Base-by-base conservation (phyloP, 305 asterid genomes). In the Fraxinus platypoda region DNA sequence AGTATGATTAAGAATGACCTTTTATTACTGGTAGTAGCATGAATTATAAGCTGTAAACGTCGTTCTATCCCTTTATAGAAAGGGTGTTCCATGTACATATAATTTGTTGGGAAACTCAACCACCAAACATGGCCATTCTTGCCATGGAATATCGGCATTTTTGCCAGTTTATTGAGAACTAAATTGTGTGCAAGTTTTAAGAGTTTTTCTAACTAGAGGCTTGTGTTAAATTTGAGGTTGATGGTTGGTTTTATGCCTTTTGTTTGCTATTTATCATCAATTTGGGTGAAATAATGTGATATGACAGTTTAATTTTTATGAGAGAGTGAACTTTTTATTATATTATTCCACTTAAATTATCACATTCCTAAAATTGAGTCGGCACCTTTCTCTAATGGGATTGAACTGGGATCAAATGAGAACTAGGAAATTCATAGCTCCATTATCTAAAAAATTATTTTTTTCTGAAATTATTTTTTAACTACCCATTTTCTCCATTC, bases 71-170 rank as follows among this genome's bases (percentile, higher is more conserved):
- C 84, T 54, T 25, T 81, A 21, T 70, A n/a, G 70, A 62, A 57
- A 81, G 76, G 82, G 85, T 84, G 82, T 70, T 78, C 77, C 78
- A 21, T 88, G 89, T 88, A 86, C 88, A 88, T 88, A 86, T 77
- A 82, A 66, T 78, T 76, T 81, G 70, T 80, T 81, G 74, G 35
- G 64, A 73, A 37, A 23, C 75, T 74, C 21, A 64, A 64, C 72
- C 26, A 23, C 33, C 68, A 19, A 57, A 64, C 72, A 64, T 9
- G 33, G 72, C 72, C 72, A 25, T 57, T 57, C 21, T 57, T 19
- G 9, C 68, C 68, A 25, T 23, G 72, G 33, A 64, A 64, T 64
- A 23, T 23, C 1, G 72, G 72, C 33, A 25, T 64, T 23, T 64
- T 64, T 64, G 31, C 34, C 33, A 64, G 25, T n/a, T 64, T 25